phyloP scores from a whole-genome alignment of 129 eudicot genomes.

The Arctium minus region DNA sequence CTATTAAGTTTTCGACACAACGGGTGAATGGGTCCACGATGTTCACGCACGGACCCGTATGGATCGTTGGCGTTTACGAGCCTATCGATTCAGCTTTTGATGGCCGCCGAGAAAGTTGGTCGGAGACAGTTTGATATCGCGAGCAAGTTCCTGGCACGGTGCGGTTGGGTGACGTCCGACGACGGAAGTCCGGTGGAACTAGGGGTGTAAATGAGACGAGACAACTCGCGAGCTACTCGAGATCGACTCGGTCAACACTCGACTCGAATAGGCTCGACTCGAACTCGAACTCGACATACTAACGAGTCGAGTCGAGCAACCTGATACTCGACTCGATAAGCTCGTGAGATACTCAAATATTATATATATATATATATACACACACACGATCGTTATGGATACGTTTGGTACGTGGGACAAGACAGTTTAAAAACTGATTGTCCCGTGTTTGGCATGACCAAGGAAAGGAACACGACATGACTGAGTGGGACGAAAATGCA shows the following conservation, averaged over 20 bases:
- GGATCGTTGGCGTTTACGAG: conserved; percentile 41
- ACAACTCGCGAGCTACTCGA: too few relatives aligned
- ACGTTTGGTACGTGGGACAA: background rate
- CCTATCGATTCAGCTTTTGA: conserved; percentile 39
- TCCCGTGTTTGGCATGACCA: background rate
- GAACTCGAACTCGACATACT: too few relatives aligned
- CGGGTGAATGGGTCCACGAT: conserved; percentile 31
- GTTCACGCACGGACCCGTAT: conserved; percentile 49
- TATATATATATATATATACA: too few relatives aligned
- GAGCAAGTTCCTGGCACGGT: conserved; percentile 30
- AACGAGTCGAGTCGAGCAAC: too few relatives aligned
- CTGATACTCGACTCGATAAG: too few relatives aligned
- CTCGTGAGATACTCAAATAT: too few relatives aligned
- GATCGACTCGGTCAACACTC: too few relatives aligned
- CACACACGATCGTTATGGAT: too few relatives aligned
- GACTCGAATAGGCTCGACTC: too few relatives aligned
- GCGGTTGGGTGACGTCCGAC: conserved; percentile 40
- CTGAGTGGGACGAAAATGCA: background rate
- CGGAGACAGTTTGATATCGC: conserved; percentile 43
- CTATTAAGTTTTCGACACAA: conserved; percentile 46
- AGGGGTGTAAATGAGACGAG: too few relatives aligned
- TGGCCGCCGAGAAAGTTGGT: conserved; percentile 54
- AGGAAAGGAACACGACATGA: background rate
- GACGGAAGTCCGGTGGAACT: conserved; percentile 50
- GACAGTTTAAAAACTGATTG: background rate